Base-by-base conservation (phyloP, 2,329 filamentous ascomycete species). In the Colletotrichum cuscutae region DNA sequence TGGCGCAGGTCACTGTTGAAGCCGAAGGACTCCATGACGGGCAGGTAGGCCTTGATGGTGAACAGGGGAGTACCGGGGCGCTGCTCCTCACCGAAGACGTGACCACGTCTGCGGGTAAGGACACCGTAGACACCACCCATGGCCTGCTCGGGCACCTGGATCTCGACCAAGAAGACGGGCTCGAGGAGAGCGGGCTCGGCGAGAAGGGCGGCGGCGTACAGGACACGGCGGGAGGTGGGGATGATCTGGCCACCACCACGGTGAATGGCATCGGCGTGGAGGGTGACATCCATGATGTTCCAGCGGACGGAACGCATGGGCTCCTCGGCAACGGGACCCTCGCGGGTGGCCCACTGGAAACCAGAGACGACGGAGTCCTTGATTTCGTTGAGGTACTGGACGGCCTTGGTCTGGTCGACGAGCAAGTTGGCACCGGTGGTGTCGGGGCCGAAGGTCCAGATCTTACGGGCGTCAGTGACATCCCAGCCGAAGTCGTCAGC, bases 81-180 rank as follows among this genome's bases (percentile, higher is more conserved):
- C 91, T 99, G 97, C 90, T 97, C 94, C 90, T 99, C 97, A 85
- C 90, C 89, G 92, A 98, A 98, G 88, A 99, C 97, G 92, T 98
- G 96, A 91, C 97, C 97, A 94, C 97, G 93, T 86, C 95, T 91
- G 83, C 95, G 94, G 87, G 95, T 98, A 81, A 99, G 94, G 84
- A 98, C 95, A 93, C 95, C 94, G 89, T 99, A 99, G 87, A 99
- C 97, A 91, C 97, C 97, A 91, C 97, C 97, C 97, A 99, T 98
- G 84, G 97, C 96, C 83, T 92, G 89, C 91, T 99, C 97, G 82
- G 96, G 96, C 76, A 99, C 97, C 90, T 98, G 95, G 86, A 99
- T 99, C 88, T 99, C 97, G 86, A 98, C 95, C 85, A 98, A 90
- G 94, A 97, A 99, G 87, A 99, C 94, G 83, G 97, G 97, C 91